Conservation (phyloP, 257 asterid species). For the Mentha longifolia region DNA sequence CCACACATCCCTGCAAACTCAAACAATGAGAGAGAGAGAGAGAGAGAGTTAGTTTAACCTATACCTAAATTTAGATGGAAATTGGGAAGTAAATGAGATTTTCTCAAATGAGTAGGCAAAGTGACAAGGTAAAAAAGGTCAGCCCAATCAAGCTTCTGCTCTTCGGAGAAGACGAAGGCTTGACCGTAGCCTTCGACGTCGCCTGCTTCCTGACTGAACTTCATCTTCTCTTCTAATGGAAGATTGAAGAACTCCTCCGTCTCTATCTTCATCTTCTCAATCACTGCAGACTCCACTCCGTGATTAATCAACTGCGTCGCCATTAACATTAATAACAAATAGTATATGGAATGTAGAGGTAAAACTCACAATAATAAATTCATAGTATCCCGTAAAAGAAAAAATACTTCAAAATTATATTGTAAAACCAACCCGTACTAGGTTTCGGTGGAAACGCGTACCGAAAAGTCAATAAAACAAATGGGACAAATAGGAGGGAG, state of each 20-base stretch:
- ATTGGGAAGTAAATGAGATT: constrained; percentile 52
- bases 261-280: constrained; percentile 47
- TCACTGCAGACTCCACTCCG: constrained; percentile 41
- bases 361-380: too few relatives aligned
- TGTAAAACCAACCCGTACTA: too few relatives aligned
- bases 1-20: constrained; percentile 52
- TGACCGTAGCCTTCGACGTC: constrained; percentile 63
- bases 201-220: constrained; percentile 35
- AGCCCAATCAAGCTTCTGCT: constrained; percentile 71
- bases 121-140: constrained; percentile 45
- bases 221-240: constrained; percentile 60
- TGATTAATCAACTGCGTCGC: constrained; percentile 44
- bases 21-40: too few relatives aligned
- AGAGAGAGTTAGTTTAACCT: too few relatives aligned
- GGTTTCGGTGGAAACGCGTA: too few relatives aligned
- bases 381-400: too few relatives aligned
- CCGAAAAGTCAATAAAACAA: too few relatives aligned
- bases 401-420: too few relatives aligned
- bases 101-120: constrained; percentile 45
- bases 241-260: constrained; percentile 53
- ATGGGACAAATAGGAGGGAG: too few relatives aligned
- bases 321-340: too few relatives aligned
- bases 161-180: constrained; percentile 60
- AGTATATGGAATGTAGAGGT: too few relatives aligned
- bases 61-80: constrained; percentile 59